Evolutionary conservation across 2,329 filamentous ascomycete genomes (phyloP).

Genomic region (Ophiostoma quercus): DNA sequence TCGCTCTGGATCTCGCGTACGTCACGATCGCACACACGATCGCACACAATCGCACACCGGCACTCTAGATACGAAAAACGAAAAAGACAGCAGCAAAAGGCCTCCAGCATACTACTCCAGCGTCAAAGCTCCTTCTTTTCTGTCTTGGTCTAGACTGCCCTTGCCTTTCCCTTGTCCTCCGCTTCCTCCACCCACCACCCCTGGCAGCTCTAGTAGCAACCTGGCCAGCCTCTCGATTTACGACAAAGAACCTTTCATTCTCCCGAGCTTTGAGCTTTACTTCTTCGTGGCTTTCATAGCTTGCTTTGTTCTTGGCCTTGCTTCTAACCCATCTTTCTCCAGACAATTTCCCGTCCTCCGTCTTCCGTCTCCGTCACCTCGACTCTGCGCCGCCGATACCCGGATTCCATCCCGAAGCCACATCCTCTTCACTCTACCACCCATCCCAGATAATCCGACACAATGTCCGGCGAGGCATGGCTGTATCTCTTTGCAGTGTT

Average conservation of each 20-base stretch:
- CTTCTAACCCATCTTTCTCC: slow-evolving; percentile 3
- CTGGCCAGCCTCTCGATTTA: slow-evolving; percentile 21
- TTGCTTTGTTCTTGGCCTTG: slow-evolving; percentile 8
- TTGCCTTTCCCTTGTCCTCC: not conserved
- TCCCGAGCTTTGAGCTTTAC: not conserved
- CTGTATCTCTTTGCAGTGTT: slow-evolving; percentile 95
- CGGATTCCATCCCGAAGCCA: not conserved
- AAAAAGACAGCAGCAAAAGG: too few relatives aligned
- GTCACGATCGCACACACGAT: not conserved
- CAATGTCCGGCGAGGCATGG: slow-evolving; percentile 97
- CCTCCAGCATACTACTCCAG: not conserved
- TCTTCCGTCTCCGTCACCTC: not conserved
- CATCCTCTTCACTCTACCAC: not conserved
- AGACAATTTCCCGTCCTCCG: not conserved
- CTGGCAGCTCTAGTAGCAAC: slow-evolving; percentile 1
- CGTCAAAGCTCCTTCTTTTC: not conserved
- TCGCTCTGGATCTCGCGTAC: not conserved
- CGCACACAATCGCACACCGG: not conserved
- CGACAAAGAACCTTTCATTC: not conserved
- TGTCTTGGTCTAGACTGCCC: slow-evolving; percentile 11
- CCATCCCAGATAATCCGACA: slow-evolving; percentile 29
- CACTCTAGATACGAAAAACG: not conserved
- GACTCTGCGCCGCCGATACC: slow-evolving; percentile 14
- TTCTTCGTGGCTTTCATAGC: not conserved
- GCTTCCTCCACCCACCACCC: slow-evolving; percentile 7